Evolutionary conservation across 441 rosid genomes (phyloP).

Genomic region (Populus trichocarpa): DNA sequence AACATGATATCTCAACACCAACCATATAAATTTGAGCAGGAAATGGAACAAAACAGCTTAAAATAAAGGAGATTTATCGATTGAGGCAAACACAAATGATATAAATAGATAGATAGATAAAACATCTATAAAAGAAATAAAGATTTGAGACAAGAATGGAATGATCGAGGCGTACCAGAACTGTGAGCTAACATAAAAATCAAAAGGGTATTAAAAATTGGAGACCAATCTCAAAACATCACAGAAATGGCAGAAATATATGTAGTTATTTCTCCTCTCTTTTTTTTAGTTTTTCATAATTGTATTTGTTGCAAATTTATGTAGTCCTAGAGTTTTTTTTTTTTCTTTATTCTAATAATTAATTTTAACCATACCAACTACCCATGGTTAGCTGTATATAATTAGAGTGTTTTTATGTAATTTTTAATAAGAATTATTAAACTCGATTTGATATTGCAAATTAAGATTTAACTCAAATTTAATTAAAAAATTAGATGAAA

Average conservation of each 20-base stretch:
- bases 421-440: too few species aligned
- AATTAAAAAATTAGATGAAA: too few species aligned
- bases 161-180: conserved; percentile 30
- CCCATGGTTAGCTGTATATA: not conserved
- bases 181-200: conserved; percentile 22
- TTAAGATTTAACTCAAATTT: too few species aligned
- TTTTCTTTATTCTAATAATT: rapidly evolving
- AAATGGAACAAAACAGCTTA: conserved; percentile 28
- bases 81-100: not conserved
- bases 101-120: not conserved
- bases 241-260: conserved; percentile 10
- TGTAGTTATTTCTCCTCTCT: not conserved
- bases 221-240: conserved; percentile 30
- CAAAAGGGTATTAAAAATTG: conserved; percentile 10
- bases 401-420: too few species aligned
- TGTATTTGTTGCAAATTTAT: not conserved
- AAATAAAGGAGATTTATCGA: not conserved
- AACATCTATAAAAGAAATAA: conserved; percentile 12
- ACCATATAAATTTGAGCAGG: conserved; percentile 11
- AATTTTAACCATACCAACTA: not conserved
- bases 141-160: conserved; percentile 12
- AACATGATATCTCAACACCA: not conserved
- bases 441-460: rapidly evolving
- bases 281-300: not conserved
- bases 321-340: not conserved